Conservation (phyloP, 164 flowering plant genomes). For the Stephania cephalantha region DNA sequence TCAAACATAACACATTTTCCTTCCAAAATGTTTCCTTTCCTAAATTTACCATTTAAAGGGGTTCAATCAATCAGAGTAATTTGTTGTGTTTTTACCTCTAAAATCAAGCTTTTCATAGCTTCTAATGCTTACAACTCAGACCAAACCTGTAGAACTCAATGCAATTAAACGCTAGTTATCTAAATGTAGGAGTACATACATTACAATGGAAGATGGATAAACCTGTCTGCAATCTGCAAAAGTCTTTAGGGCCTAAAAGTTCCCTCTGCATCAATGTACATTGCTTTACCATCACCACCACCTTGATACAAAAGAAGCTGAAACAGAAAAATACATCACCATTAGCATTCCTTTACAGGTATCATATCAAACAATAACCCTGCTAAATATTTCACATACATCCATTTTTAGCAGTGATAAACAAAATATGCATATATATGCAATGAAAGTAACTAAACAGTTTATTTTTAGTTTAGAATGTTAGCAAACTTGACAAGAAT, state of each 20-base stretch:
- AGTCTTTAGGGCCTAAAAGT: slow-evolving; percentile 95
- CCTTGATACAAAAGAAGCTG: slow-evolving; percentile 99
- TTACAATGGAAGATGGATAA: slow-evolving; percentile 6
- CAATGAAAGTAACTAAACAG: not conserved
- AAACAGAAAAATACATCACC: slow-evolving; percentile 15
- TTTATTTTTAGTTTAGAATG: not conserved
- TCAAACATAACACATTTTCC: not conserved
- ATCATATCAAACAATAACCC: not conserved
- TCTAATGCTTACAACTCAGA: slow-evolving; percentile 40
- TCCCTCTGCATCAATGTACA: slow-evolving; percentile 98
- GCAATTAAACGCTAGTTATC: slow-evolving; percentile 4
- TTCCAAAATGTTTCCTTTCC: not conserved
- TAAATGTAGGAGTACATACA: not conserved
- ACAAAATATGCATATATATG: not conserved
- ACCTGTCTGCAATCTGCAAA: slow-evolving; percentile 95
- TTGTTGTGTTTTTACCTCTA: slow-evolving; percentile 15
- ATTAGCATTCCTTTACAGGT: not conserved
- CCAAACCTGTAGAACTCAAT: slow-evolving; percentile 57
- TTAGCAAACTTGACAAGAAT: not conserved
- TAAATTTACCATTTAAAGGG: not conserved
- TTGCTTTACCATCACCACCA: slow-evolving; percentile 95
- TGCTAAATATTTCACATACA: not conserved
- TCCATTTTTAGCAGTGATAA: not conserved
- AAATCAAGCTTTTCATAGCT: slow-evolving; percentile 20
- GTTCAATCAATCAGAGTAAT: not conserved